phyloP scores from a whole-genome alignment of 2,329 filamentous ascomycete species.

The Parastagonospora avenae region DNA sequence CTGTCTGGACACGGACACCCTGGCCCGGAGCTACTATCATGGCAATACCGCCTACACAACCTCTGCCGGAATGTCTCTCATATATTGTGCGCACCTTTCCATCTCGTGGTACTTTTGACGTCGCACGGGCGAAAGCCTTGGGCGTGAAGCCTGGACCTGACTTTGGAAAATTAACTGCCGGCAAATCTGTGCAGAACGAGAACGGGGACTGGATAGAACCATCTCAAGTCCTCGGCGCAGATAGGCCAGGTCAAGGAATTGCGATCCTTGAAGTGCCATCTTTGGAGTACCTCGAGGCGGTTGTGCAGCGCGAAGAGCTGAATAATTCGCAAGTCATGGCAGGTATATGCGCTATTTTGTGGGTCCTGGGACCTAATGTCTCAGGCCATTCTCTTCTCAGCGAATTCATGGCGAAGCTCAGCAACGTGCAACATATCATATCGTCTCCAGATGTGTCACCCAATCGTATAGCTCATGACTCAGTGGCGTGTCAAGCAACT shows the following conservation, averaged over 20 bases:
- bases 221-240: constrained; percentile 80
- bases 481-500: constrained; percentile 68
- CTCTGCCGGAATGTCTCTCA: constrained; percentile 72
- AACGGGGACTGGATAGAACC: constrained; percentile 76
- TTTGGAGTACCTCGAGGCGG: constrained; percentile 68
- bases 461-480: constrained; percentile 74
- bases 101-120: constrained; percentile 80
- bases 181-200: constrained; percentile 65
- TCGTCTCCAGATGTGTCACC: constrained; percentile 75
- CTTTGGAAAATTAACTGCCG: constrained; percentile 66
- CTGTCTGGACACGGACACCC: constrained; percentile 73
- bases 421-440: constrained; percentile 73
- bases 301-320: constrained; percentile 77
- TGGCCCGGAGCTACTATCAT: constrained; percentile 75
- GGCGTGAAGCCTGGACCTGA: constrained; percentile 66
- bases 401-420: constrained; percentile 69
- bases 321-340: constrained; percentile 66
- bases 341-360: constrained; percentile 72
- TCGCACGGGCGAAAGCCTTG: constrained; percentile 65
- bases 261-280: constrained; percentile 81
- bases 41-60: constrained; percentile 70
- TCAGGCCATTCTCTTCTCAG: constrained; percentile 65
- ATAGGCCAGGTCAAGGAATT: constrained; percentile 72
- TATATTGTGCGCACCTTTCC: constrained; percentile 83
- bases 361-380: constrained; percentile 77